Evolutionary conservation across 495 filamentous ascomycete species (phyloP).

Genomic region (Aspergillus heteromorphus): DNA sequence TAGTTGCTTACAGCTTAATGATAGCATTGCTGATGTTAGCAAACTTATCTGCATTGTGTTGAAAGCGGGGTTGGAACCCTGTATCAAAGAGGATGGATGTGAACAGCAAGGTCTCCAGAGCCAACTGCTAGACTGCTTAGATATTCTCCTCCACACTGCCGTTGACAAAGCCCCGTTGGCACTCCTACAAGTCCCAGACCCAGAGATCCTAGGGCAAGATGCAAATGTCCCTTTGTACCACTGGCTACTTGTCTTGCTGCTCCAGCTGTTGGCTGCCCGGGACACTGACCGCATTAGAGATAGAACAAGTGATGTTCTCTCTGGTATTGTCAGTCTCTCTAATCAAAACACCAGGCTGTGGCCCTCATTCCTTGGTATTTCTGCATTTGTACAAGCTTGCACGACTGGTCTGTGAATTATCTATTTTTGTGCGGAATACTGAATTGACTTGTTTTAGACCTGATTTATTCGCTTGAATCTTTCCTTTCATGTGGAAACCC

Average conservation of each 20-base stretch:
- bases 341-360: slow-evolving; percentile 29
- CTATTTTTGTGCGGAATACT: background rate
- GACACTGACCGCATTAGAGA: slow-evolving; percentile 21
- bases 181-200: slow-evolving; percentile 47
- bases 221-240: slow-evolving; percentile 63
- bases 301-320: slow-evolving; percentile 27
- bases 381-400: slow-evolving; percentile 32
- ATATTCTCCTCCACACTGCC: slow-evolving; percentile 68
- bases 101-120: slow-evolving; percentile 52
- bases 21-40: slow-evolving; percentile 68
- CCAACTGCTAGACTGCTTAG: slow-evolving; percentile 61
- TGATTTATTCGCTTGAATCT: slow-evolving; percentile 31
- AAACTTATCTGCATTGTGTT: slow-evolving; percentile 79
- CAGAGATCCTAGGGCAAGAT: slow-evolving; percentile 38
- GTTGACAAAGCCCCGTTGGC: slow-evolving; percentile 70
- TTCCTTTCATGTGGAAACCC: slow-evolving; percentile 4
- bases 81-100: slow-evolving; percentile 45
- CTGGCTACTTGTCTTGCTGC: slow-evolving; percentile 58
- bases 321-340: slow-evolving; percentile 30
- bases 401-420: slow-evolving; percentile 28
- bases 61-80: slow-evolving; percentile 68
- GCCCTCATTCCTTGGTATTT: slow-evolving; percentile 23
- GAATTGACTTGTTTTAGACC: slow-evolving; percentile 28
- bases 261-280: slow-evolving; percentile 27
- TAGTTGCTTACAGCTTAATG: slow-evolving; percentile 44